Evolutionary conservation across 495 filamentous ascomycete genomes (phyloP), one percentile per base, ranked within the genome.

Genomic region (Penicillium arizonense): DNA sequence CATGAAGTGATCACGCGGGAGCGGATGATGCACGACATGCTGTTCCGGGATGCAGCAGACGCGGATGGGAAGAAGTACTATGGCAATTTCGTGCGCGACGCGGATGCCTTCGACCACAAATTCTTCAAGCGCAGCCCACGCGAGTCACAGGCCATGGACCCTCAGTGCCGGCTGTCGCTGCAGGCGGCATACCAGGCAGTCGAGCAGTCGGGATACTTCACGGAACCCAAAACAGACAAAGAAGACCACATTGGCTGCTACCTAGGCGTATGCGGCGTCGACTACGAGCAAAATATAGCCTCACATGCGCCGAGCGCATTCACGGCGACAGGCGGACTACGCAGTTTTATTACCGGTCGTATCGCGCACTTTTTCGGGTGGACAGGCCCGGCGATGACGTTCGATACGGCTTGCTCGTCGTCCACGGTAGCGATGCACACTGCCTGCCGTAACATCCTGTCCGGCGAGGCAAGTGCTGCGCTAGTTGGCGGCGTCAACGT

Each of bases 91-190:
- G 45, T 83, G 6, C 44, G 59, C 11, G 68, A 75, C 32, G 51
- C 54, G 12, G 77, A 78, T 46, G 63, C 63, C 11, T 82, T 80
- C 33, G 82, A 86, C 48, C 72, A 78, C 40, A 54, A 63, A 5
- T 83, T 85, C 66, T 86, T 82, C 69, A 72, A 68, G 44, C 72
- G 64, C 34, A 72, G 61, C 13, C 62, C 73, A 0, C 64, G 76
- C 3, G 82, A 85, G 57, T 70, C 72, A 0, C 55, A 61, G 14
- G 64, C 69, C 3, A 78, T 75, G 61, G 82, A 83, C 44, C 82
- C 80, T 0, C 77, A 81, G 45, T 78, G 79, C 37, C 64, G 81
- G 0, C 63, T 78, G 0, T 40, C 80, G 0, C 71, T 84, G 3
- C 74, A 83, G 30, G 58, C 67, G 0, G 67, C 73, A 1, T 82